These are phyloP conservation scores for Salvia miltiorrhiza DNA, from an alignment of 257 asterid genomes.

Conservation along the genomic window DNA sequence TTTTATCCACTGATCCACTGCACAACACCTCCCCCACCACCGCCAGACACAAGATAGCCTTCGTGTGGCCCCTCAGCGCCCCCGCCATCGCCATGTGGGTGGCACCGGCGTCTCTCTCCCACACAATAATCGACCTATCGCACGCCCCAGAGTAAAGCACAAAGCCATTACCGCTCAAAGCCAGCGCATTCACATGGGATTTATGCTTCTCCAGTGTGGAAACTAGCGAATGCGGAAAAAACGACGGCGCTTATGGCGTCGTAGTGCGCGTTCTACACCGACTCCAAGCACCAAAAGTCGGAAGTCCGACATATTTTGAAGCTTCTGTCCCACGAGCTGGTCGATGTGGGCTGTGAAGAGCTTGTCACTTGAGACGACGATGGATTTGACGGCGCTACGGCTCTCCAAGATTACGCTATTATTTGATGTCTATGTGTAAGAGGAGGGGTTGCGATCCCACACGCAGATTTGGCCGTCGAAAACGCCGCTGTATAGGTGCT, in stretches of 20 bases:
- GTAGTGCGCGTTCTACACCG: constrained; percentile 62
- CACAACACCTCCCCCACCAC: constrained; percentile 51
- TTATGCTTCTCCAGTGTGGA: constrained; percentile 61
- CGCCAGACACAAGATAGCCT: constrained; percentile 61
- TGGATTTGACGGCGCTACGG: constrained; percentile 46
- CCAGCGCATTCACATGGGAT: constrained; percentile 70
- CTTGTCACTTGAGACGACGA: constrained; percentile 35
- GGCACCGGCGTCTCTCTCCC: constrained; percentile 52
- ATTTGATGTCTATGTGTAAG: not conserved
- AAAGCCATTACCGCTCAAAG: constrained; percentile 49
- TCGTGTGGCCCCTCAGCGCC: constrained; percentile 66
- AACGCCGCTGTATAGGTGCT: constrained; percentile 54
- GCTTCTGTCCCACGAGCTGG: constrained; percentile 58
- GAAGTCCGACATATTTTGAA: constrained; percentile 65
- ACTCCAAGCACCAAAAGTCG: constrained; percentile 63
- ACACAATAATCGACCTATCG: constrained; percentile 70
- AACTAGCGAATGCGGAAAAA: constrained; percentile 32
- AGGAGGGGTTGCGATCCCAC: constrained; percentile 36
- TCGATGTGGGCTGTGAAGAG: constrained; percentile 71
- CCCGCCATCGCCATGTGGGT: constrained; percentile 58
- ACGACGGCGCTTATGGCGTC: constrained; percentile 75
- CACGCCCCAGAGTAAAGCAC: constrained; percentile 73
- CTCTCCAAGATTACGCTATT: constrained; percentile 23
- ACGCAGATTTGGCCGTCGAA: constrained; percentile 52
- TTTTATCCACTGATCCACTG: constrained; percentile 81